These are phyloP conservation scores for Fusarium metavorans DNA, from an alignment of 2,329 filamentous ascomycete genomes.

Conservation along the genomic window DNA sequence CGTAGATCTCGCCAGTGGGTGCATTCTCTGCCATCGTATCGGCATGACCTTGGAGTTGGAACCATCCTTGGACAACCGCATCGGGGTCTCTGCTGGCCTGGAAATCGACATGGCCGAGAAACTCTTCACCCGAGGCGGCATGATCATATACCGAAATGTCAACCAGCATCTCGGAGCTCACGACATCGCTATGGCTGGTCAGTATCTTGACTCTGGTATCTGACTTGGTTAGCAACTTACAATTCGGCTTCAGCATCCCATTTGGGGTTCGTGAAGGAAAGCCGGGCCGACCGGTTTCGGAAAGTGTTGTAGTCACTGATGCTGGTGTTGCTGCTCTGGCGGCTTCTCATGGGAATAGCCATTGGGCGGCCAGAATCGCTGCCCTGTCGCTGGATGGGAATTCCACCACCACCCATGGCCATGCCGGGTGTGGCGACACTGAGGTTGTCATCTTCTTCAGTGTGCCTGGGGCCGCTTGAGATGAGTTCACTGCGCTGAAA, in stretches of 20 bases:
- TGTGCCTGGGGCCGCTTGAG: slow-evolving; percentile 81
- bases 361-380: slow-evolving; percentile 87
- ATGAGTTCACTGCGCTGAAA: slow-evolving; percentile 98
- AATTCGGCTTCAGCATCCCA: slow-evolving; percentile 98
- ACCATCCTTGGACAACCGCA: slow-evolving; percentile 85
- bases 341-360: slow-evolving; percentile 96
- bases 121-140: slow-evolving; percentile 83
- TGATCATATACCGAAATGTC: slow-evolving; percentile 95
- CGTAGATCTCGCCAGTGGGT: slow-evolving; percentile 87
- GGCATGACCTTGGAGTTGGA: slow-evolving; percentile 79
- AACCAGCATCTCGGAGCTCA: slow-evolving; percentile 89
- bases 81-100: slow-evolving; percentile 75
- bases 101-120: slow-evolving; percentile 90
- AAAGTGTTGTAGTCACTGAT: slow-evolving; percentile 73
- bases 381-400: slow-evolving; percentile 75
- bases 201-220: slow-evolving; percentile 5
- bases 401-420: slow-evolving; percentile 58
- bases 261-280: slow-evolving; percentile 81
- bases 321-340: slow-evolving; percentile 96
- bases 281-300: slow-evolving; percentile 67
- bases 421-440: slow-evolving; percentile 58
- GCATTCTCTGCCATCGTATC: slow-evolving; percentile 79
- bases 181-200: slow-evolving; percentile 80
- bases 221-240: slow-evolving; percentile 66
- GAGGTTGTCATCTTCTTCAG: slow-evolving; percentile 70